A percentile compares a stretch with the other conserved stretches of the same genome.
These are phyloP conservation scores for Alternaria angustiovoidea DNA, from an alignment of 2,329 filamentous ascomycete genomes.

Conservation along the genomic window DNA sequence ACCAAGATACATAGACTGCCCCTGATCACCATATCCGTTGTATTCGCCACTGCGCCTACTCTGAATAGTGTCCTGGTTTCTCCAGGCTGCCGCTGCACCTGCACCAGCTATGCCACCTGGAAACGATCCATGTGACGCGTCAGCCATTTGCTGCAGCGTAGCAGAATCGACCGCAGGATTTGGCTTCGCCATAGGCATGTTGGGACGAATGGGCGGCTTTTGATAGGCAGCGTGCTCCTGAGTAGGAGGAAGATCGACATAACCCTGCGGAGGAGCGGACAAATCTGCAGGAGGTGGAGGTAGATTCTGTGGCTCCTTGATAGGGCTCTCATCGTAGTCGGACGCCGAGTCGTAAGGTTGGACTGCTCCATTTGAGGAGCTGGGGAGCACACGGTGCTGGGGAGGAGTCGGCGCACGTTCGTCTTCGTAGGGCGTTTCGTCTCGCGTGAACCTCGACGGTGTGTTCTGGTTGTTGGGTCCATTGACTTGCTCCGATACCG, in stretches of 20 bases:
- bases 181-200: slow-evolving; percentile 78
- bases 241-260: slow-evolving; percentile 78
- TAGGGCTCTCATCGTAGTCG: slow-evolving; percentile 41
- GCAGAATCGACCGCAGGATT: slow-evolving; percentile 84
- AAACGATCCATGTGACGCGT: slow-evolving; percentile 66
- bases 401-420: slow-evolving; percentile 54
- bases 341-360: slow-evolving; percentile 40
- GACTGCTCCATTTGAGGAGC: slow-evolving; percentile 24
- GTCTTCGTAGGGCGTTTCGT: slow-evolving; percentile 40
- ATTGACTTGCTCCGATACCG: slow-evolving; percentile 57
- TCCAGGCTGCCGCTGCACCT: slow-evolving; percentile 53
- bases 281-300: slow-evolving; percentile 48
- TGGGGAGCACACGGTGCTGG: slow-evolving; percentile 43
- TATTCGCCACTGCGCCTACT: slow-evolving; percentile 45
- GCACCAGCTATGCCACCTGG: slow-evolving; percentile 48
- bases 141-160: slow-evolving; percentile 81
- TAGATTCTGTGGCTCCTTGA: slow-evolving; percentile 37
- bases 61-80: slow-evolving; percentile 40
- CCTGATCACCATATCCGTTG: slow-evolving; percentile 31
- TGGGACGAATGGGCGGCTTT: slow-evolving; percentile 72
- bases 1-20: slow-evolving; percentile 43
- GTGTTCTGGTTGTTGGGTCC: slow-evolving; percentile 53
- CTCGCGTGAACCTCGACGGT: slow-evolving; percentile 52
- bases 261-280: slow-evolving; percentile 67
- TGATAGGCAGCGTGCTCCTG: slow-evolving; percentile 79